Percentiles rank a stretch among this genome's conserved stretches.
Evolutionary conservation across 1,284 basidiomycete genomes (phyloP).

Genomic region (Cutaneotrichosporon sp.): DNA sequence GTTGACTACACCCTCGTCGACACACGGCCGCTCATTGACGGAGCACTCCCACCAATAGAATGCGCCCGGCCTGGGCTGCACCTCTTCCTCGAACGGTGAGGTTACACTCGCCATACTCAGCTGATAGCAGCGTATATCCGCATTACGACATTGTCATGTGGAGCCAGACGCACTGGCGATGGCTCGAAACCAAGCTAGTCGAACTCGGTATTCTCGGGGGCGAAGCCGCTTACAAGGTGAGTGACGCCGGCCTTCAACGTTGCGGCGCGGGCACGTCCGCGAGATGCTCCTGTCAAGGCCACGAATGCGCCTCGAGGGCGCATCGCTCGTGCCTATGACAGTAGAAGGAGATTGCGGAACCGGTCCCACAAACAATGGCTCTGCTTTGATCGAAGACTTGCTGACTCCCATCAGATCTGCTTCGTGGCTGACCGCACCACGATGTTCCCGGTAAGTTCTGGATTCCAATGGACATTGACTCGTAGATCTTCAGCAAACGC

Average conservation of each 20-base stretch:
- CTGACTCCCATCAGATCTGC: conserved; percentile 27
- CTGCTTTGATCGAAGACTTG: not conserved
- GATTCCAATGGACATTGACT: not conserved
- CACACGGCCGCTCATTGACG: conserved; percentile 74
- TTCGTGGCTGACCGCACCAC: conserved; percentile 76
- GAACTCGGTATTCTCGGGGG: conserved; percentile 82
- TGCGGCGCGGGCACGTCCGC: no score
- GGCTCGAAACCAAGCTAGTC: conserved; percentile 85
- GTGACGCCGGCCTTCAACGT: conserved; percentile 15
- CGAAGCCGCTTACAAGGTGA: conserved; percentile 65
- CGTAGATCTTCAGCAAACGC: conserved; percentile 62
- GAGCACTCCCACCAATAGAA: conserved; percentile 71
- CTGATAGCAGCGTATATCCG: conserved; percentile 62
- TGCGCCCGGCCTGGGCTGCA: conserved; percentile 80
- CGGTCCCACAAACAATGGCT: no score
- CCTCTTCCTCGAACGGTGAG: conserved; percentile 63
- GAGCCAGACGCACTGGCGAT: conserved; percentile 79
- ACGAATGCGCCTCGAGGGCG: no score
- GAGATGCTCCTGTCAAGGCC: no score
- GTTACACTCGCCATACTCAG: not conserved
- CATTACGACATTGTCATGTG: conserved; percentile 83
- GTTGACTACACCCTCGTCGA: conserved; percentile 87
- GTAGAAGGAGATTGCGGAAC: no score
- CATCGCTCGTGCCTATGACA: no score
- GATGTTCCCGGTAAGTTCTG: conserved; percentile 74